phyloP scores from a whole-genome alignment of 768 basidiomycete species.

The Sutorius australiensis region DNA sequence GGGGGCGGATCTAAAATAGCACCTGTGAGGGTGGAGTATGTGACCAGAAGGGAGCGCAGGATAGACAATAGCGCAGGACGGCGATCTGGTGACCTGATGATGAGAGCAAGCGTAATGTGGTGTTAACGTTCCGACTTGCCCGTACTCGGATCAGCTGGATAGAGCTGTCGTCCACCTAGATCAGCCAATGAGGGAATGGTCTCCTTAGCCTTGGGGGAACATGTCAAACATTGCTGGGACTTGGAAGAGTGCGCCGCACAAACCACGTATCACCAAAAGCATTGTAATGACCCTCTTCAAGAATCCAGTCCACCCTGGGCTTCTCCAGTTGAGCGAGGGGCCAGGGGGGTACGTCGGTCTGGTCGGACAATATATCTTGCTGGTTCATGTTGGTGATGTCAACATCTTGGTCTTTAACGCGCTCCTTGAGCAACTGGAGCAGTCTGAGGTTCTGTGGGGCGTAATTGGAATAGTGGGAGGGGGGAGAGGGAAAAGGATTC shows the following conservation, averaged over 20 bases:
- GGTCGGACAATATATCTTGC: slow-evolving; percentile 62
- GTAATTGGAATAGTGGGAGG: slow-evolving; percentile 78
- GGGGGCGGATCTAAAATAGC: slow-evolving; percentile 68
- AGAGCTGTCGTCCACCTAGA: slow-evolving; percentile 75
- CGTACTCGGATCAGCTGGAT: slow-evolving; percentile 64
- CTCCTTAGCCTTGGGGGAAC: slow-evolving; percentile 66
- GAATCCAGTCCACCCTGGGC: slow-evolving; percentile 87
- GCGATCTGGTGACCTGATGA: slow-evolving; percentile 50
- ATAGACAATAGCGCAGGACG: slow-evolving; percentile 70
- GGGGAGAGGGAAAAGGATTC: slow-evolving; percentile 88
- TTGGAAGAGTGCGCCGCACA: slow-evolving; percentile 46
- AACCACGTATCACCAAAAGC: slow-evolving; percentile 90
- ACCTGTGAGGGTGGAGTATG: slow-evolving; percentile 70
- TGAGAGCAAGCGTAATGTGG: slow-evolving; percentile 2
- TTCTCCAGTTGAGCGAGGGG: slow-evolving; percentile 72
- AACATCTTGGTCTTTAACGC: slow-evolving; percentile 35
- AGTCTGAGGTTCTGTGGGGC: slow-evolving; percentile 70
- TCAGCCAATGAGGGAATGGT: slow-evolving; percentile 79
- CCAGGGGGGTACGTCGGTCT: slow-evolving; percentile 75
- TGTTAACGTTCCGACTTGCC: slow-evolving; percentile 41
- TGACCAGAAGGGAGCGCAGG: slow-evolving; percentile 72
- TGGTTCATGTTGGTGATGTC: slow-evolving; percentile 47
- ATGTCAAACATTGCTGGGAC: slow-evolving; percentile 14
- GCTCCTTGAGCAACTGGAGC: slow-evolving; percentile 57
- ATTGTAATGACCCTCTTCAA: slow-evolving; percentile 77